Evolutionary conservation across 2,329 filamentous ascomycete genomes (phyloP).

Genomic region (Tolypocladium endophyticum): DNA sequence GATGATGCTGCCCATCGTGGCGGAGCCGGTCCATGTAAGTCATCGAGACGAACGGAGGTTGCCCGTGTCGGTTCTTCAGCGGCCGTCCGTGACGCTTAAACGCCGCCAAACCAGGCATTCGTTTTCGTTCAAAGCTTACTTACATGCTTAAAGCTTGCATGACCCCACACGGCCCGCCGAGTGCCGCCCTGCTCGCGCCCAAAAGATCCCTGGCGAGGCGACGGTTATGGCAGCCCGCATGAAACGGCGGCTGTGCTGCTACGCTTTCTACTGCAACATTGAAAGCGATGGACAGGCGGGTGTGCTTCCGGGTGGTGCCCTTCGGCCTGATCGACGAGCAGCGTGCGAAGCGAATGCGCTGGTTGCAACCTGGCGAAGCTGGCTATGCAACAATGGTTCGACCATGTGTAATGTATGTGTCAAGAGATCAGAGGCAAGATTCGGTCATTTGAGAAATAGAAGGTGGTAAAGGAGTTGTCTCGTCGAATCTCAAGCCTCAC

Average conservation of each 20-base stretch:
- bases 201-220: background rate
- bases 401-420: background rate
- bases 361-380: background rate
- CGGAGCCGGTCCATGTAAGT: background rate
- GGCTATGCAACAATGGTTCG: background rate
- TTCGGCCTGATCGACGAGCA: background rate
- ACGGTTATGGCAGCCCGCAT: background rate
- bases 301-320: background rate
- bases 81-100: background rate
- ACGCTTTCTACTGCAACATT: background rate
- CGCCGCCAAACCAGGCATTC: background rate
- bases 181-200: background rate
- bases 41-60: background rate
- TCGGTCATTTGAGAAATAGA: background rate
- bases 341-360: background rate
- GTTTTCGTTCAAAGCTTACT: background rate
- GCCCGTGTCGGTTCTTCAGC: background rate
- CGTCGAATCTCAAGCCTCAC: background rate
- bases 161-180: background rate
- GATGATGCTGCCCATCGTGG: background rate
- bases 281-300: background rate
- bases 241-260: background rate
- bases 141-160: background rate
- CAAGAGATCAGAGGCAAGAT: background rate
- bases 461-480: background rate